Evolutionary conservation across 169 alveolate genomes (phyloP).

Genomic region (Cystoisospora suis): DNA sequence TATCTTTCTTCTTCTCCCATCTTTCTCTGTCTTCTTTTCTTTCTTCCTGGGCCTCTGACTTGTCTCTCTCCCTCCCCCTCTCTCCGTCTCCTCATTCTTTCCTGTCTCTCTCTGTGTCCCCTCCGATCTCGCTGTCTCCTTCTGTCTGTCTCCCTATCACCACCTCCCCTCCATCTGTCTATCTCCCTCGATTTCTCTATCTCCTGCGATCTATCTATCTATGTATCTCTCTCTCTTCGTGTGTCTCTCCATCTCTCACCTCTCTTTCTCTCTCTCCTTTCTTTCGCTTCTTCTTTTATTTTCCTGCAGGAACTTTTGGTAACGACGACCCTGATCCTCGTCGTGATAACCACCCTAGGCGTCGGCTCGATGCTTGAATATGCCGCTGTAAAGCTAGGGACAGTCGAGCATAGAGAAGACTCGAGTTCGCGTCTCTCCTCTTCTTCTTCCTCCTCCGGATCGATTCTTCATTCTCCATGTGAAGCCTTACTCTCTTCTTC

Average conservation of each 20-base stretch:
- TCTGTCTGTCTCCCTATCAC: too few relatives aligned
- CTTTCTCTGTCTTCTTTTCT: background rate
- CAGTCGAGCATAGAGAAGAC: background rate
- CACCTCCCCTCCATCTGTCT: too few relatives aligned
- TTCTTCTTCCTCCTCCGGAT: background rate
- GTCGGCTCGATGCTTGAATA: conserved; percentile 28
- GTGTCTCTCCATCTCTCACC: background rate
- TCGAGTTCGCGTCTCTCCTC: background rate
- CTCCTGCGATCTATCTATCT: too few relatives aligned
- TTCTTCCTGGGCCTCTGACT: too few relatives aligned
- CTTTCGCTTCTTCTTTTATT: background rate
- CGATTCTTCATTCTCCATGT: background rate
- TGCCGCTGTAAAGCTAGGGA: conserved; percentile 5
- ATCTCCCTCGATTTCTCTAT: too few relatives aligned
- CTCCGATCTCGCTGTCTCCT: too few relatives aligned
- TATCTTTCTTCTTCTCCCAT: background rate
- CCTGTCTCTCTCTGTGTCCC: too few relatives aligned
- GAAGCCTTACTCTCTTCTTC: background rate
- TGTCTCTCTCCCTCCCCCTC: too few relatives aligned
- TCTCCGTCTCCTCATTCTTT: too few relatives aligned
- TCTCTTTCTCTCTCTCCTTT: background rate
- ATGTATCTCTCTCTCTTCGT: background rate
- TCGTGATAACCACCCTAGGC: conserved; percentile 35
- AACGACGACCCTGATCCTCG: conserved; percentile 38
- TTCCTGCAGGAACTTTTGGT: conserved; percentile 12